Percentiles rank a stretch among this genome's conserved stretches.
Conservation (phyloP, 2,329 filamentous ascomycete species). For the Pestalotiopsis sp. region DNA sequence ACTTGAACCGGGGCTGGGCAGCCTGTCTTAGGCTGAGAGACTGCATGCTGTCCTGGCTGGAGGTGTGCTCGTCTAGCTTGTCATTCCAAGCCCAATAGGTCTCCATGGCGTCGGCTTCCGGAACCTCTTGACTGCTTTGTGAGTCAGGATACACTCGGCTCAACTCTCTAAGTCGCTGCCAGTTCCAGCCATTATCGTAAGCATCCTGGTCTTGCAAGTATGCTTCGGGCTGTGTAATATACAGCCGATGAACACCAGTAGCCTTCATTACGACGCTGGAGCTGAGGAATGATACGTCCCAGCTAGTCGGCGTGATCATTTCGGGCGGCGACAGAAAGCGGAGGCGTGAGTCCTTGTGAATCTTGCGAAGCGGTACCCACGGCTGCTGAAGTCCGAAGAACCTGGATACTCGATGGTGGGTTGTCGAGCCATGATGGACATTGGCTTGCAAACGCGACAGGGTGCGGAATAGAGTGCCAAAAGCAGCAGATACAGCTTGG, state of each 20-base stretch:
- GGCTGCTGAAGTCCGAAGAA: constrained; percentile 65
- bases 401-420: constrained; percentile 38
- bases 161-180: constrained; percentile 68
- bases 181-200: constrained; percentile 64
- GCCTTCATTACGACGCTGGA: constrained; percentile 75
- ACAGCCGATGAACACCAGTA: constrained; percentile 64
- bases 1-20: constrained; percentile 36
- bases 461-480: constrained; percentile 56
- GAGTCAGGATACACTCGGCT: constrained; percentile 56
- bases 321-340: constrained; percentile 71
- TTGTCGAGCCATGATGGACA: constrained; percentile 29
- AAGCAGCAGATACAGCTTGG: constrained; percentile 62
- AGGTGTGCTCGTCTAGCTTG: constrained; percentile 57
- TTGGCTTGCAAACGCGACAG: constrained; percentile 38
- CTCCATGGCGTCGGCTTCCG: constrained; percentile 64
- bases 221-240: constrained; percentile 73
- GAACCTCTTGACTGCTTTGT: constrained; percentile 46
- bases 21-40: constrained; percentile 44
- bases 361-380: constrained; percentile 77
- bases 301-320: constrained; percentile 71
- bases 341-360: constrained; percentile 72
- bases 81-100: constrained; percentile 70
- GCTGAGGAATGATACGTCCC: constrained; percentile 71
- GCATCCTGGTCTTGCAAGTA: constrained; percentile 67
- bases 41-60: constrained; percentile 43